Evolutionary conservation across 1,284 basidiomycete genomes (phyloP).

Genomic region (Gomphus bonarii): DNA sequence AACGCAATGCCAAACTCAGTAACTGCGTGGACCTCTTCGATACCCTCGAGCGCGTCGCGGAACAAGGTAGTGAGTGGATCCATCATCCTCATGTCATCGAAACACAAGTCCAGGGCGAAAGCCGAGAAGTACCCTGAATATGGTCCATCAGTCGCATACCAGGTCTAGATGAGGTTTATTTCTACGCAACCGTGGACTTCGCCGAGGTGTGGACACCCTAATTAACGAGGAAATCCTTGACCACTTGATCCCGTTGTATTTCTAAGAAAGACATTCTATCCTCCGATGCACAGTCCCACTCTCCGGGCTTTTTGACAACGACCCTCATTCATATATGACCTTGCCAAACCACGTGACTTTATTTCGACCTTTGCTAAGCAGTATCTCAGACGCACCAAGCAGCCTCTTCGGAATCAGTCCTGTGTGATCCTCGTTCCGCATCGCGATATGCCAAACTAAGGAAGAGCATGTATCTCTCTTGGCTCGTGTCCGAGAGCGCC

Average conservation of each 20-base stretch:
- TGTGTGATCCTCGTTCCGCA: slow-evolving; percentile 47
- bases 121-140: slow-evolving; percentile 60
- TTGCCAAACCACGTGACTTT: slow-evolving; percentile 53
- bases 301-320: slow-evolving; percentile 51
- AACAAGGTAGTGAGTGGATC: slow-evolving; percentile 55
- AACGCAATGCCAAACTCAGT: slow-evolving; percentile 46
- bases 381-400: slow-evolving; percentile 44
- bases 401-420: slow-evolving; percentile 38
- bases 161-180: slow-evolving; percentile 74
- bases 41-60: slow-evolving; percentile 51
- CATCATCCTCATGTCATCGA: slow-evolving; percentile 53
- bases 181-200: slow-evolving; percentile 70
- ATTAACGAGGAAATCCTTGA: slow-evolving; percentile 50
- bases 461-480: slow-evolving; percentile 82
- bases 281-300: slow-evolving; percentile 51
- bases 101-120: slow-evolving; percentile 50
- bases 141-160: slow-evolving; percentile 61
- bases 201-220: slow-evolving; percentile 29
- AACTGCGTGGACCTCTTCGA: slow-evolving; percentile 53
- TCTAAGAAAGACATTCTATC: slow-evolving; percentile 62
- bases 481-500: slow-evolving; percentile 72
- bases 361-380: slow-evolving; percentile 45
- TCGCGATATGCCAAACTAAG: slow-evolving; percentile 70
- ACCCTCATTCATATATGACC: slow-evolving; percentile 37
- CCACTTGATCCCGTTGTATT: slow-evolving; percentile 72